Conservation (phyloP, 495 filamentous ascomycete species). For the Sordaria brevicollis region DNA sequence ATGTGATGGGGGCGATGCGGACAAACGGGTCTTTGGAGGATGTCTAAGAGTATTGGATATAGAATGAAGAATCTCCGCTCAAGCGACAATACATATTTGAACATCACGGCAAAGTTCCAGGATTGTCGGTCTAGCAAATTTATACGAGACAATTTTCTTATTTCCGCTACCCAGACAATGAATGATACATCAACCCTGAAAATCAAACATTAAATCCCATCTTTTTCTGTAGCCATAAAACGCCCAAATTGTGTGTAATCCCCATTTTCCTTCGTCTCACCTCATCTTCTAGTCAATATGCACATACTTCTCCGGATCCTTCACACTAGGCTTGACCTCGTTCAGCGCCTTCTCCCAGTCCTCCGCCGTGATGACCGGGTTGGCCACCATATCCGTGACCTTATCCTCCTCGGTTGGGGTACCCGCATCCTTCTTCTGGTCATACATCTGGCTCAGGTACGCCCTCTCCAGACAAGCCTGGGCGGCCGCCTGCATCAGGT, state of each 20-base stretch:
- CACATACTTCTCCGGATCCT: constrained; percentile 33
- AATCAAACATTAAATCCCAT: background rate
- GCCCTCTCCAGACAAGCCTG: constrained; percentile 61
- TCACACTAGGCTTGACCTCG: constrained; percentile 73
- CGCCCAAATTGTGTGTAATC: background rate
- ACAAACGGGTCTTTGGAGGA: background rate
- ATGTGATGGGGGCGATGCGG: background rate
- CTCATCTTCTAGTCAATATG: background rate
- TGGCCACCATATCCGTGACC: constrained; percentile 8
- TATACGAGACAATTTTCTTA: background rate
- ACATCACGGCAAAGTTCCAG: background rate
- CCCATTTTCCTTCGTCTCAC: too few relatives aligned
- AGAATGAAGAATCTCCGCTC: background rate
- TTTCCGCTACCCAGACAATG: background rate
- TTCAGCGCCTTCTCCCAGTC: constrained; percentile 71
- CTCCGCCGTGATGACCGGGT: constrained; percentile 45
- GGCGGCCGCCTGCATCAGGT: constrained; percentile 65
- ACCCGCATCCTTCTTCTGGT: constrained; percentile 9
- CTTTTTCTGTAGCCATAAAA: background rate
- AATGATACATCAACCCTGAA: background rate
- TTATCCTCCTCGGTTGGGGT: constrained; percentile 2
- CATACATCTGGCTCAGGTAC: constrained; percentile 14
- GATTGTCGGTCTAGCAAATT: background rate
- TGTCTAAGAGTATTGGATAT: background rate
- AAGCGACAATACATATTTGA: background rate